A percentile compares a stretch with the other conserved stretches of the same genome.
These are phyloP conservation scores for Uronychia binucleata DNA, from an alignment of 73 alveolate species.

Conservation along the genomic window DNA sequence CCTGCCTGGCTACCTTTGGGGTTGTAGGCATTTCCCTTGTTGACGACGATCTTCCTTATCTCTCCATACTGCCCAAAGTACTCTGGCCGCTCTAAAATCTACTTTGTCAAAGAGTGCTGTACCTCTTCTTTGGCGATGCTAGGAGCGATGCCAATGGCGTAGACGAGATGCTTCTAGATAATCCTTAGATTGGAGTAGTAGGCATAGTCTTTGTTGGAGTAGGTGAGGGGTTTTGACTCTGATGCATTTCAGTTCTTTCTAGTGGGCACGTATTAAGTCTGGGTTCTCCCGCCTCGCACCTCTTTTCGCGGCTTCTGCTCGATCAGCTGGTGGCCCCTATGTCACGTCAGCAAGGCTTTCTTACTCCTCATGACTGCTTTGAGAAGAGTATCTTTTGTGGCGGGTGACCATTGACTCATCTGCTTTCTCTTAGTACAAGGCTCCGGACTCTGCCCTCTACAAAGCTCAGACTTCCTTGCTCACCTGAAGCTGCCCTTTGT, in stretches of 20 bases:
- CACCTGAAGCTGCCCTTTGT: neutral
- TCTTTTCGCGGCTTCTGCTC: neutral
- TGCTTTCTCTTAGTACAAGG: neutral
- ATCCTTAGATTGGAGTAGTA: conserved; percentile 13
- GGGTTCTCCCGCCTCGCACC: neutral
- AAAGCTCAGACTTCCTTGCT: neutral
- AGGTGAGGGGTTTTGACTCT: neutral
- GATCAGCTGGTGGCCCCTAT: neutral
- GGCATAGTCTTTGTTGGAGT: neutral
- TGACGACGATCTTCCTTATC: conserved; percentile 59
- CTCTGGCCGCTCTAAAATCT: conserved; percentile 56
- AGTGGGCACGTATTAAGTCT: neutral
- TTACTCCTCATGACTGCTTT: neutral
- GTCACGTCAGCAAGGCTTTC: neutral
- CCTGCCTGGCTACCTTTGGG: conserved; percentile 4
- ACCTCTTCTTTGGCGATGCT: conserved; percentile 60
- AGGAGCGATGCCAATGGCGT: conserved; percentile 50
- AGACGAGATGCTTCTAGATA: conserved; percentile 42
- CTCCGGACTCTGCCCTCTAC: neutral
- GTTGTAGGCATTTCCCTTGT: conserved; percentile 27
- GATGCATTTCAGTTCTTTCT: neutral
- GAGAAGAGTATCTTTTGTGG: neutral
- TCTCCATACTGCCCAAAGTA: conserved; percentile 90
- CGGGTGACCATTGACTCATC: neutral
- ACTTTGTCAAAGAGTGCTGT: neutral